Base-by-base conservation (phyloP, 805 yeast genomes). In the Kodamaea restingae region DNA sequence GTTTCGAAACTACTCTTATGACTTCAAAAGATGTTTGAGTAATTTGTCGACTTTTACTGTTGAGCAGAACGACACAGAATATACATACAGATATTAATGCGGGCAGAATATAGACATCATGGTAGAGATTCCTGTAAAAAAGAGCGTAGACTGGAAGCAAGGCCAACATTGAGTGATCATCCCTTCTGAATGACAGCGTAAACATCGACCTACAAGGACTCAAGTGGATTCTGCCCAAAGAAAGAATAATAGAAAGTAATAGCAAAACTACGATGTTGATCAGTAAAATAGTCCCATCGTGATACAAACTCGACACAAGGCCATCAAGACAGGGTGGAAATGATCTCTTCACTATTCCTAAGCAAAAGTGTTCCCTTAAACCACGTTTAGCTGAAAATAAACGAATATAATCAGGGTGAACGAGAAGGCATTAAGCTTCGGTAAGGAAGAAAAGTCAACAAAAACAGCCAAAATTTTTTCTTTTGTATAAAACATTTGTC, bases 341-440 rank as follows among this genome's bases (percentile, higher is more conserved):
- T 59, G 73, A 68, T 51, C 72, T 30, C 21, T 42, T 63, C 55
- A 44, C 43, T 68, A 44, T 67, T 52, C 71, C 72, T 65, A 58
- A 52, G 64, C 73, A 67, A 63, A 61, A 65, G 71, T 65, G 61
- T 65, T 65, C 71, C 56, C 72, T 48, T 61, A 37, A 32, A 63
- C 72, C 73, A 67, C 47, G 65, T 68, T 68, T 66, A 51, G 67
- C 73, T 67, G 72, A 56, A 61, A 56, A 63, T 66, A 68, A 68
- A 46, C 69, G 74, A 68, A 68, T 68, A 66, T 62, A 44, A 56
- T 56, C 72, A 68, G 74, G 71, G 70, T 57, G 52, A 50, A 62
- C 58, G 71, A 30, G 71, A 66, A 68, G 73, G 73, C 72, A 56
- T 47, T 63, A 65, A 67, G 72, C 64, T 52, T 57, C 66, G 73